Evolutionary conservation across 768 basidiomycete genomes (phyloP).

Genomic region (Hericium coralloides): DNA sequence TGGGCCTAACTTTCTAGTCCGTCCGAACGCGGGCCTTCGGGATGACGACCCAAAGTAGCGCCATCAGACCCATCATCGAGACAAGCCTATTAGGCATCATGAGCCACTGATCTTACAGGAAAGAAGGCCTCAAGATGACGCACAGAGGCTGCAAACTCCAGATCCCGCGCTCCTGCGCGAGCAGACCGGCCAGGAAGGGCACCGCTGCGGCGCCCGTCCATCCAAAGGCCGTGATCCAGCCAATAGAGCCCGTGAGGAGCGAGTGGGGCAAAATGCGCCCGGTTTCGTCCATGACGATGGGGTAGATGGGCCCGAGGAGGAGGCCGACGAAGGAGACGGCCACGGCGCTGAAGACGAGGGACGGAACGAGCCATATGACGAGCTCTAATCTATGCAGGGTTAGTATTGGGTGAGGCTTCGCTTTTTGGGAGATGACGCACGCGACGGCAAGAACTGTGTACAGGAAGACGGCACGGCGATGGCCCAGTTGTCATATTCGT

Average conservation of each 20-base stretch:
- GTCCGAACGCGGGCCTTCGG: conserved; percentile 17
- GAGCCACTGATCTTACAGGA: not conserved
- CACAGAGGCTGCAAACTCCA: conserved; percentile 40
- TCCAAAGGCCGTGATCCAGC: conserved; percentile 46
- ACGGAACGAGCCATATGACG: conserved; percentile 48
- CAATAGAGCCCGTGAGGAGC: conserved; percentile 32
- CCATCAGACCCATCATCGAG: conserved; percentile 35
- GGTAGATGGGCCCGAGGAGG: conserved; percentile 40
- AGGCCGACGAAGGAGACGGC: conserved; percentile 47
- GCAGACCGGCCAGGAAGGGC: conserved; percentile 41
- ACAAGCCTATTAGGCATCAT: conserved; percentile 19
- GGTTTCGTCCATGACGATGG: conserved; percentile 32
- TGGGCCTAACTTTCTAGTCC: not conserved
- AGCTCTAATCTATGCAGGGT: conserved; percentile 35
- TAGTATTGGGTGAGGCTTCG: too few relatives aligned
- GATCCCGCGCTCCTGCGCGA: conserved; percentile 34
- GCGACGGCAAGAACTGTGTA: conserved; percentile 29
- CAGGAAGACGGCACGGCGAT: conserved; percentile 26
- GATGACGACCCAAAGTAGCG: conserved; percentile 32
- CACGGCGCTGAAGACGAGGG: conserved; percentile 43
- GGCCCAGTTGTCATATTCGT: conserved; percentile 29
- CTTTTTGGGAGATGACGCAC: conserved; percentile 22
- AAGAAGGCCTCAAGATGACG: conserved; percentile 14
- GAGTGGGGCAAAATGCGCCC: conserved; percentile 35
- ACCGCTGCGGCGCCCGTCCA: conserved; percentile 41